Base-by-base conservation (phyloP, 805 yeast genomes). In the Teunomyces lycoperdinae region DNA sequence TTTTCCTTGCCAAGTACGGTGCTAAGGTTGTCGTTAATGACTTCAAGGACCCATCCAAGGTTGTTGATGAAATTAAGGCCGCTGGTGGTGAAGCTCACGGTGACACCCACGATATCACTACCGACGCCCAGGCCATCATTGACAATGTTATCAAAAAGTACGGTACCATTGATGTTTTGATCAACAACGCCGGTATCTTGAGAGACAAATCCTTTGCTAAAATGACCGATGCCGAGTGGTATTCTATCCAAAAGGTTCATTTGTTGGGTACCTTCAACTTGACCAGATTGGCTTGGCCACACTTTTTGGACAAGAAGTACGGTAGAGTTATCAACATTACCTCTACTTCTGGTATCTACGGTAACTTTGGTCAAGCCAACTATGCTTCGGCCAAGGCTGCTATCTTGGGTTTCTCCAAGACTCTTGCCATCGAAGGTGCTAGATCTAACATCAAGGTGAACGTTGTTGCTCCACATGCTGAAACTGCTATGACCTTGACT, bases 361-460 rank as follows among this genome's bases (percentile, higher is more conserved):
- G 99, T 54, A 89, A 87, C 74, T 92, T 92, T 72, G 99, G 99
- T 44, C 99, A 92, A 73, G 89, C 97, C 35, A 92, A 92, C 74
- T 92, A 92, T 68, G 84, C 96, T 16, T 83, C 97, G 29, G 97
- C 98, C 41, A 92, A 92, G 73, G 82, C 87, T 45, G 97, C 89
- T 20, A 82, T 92, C 53, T 70, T 90, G 43, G 96, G 96, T 13
- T 79, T 92, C 57, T 79, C 96, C 35, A 83, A 80, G 68, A 85
- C 97, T 38, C 68, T 89, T 53, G 97, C 98, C 27, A 77, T 88
- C 55, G 99, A 92, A 73, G 99, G 99, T 61, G 83, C 83, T 50
- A 89, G 81, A 67, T 64, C 74, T 60, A 82, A 85, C 62, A 89
- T 92, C 57, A 75, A 77, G 60, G 91, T 83, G 48, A 88, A 91